phyloP scores from a whole-genome alignment of 306 rosid genomes.

The Amphicarpaea edgeworthii region DNA sequence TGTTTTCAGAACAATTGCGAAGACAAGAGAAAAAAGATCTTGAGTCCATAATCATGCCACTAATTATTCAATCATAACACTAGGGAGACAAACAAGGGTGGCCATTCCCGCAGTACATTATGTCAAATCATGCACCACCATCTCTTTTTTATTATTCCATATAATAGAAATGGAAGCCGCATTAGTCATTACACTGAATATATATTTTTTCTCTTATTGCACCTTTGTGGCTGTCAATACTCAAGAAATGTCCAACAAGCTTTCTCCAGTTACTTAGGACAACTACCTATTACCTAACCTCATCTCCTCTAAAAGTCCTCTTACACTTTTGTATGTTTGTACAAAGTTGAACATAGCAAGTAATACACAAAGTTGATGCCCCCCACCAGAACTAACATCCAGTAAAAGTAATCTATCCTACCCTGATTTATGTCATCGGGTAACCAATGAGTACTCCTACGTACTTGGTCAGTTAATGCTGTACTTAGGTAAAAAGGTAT shows the following conservation, averaged over 20 bases:
- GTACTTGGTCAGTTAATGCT: conserved; percentile 49
- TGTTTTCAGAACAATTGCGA: neutral
- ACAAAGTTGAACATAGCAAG: conserved; percentile 53
- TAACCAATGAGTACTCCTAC: conserved; percentile 61
- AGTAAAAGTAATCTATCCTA: conserved; percentile 60
- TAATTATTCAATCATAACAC: neutral
- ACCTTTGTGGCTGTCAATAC: no score
- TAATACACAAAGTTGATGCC: conserved; percentile 62
- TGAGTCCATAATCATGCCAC: neutral
- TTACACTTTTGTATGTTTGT: conserved; percentile 53
- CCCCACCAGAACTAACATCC: conserved; percentile 61
- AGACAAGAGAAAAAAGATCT: neutral
- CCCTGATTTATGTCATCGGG: conserved; percentile 66
- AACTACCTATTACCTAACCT: no score
- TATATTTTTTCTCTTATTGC: no score
- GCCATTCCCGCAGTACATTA: neutral
- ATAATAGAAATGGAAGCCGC: no score
- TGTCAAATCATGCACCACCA: neutral
- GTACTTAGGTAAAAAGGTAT: conserved; percentile 61
- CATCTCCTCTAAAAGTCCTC: no score
- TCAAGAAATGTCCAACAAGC: no score
- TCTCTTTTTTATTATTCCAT: no score
- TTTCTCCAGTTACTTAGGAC: no score
- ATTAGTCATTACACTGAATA: no score
- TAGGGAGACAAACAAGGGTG: neutral